phyloP scores from a whole-genome alignment of 1,284 basidiomycete genomes.

The Pseudozyma pruni region DNA sequence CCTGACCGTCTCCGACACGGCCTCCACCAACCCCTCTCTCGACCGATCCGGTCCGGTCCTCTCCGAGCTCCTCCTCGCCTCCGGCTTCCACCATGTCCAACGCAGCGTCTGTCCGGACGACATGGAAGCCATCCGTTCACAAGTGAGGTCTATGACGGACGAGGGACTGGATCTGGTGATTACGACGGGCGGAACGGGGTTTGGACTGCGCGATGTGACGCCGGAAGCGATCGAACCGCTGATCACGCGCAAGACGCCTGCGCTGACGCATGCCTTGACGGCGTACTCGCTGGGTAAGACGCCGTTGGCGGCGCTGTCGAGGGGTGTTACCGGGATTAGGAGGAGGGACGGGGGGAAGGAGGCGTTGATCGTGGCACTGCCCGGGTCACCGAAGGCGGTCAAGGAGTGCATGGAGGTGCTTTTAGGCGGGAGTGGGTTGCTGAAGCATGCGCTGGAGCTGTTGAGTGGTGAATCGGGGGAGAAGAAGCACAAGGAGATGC shows the following conservation, averaged over 20 bases:
- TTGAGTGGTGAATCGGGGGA: conserved; percentile 77
- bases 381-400: conserved; percentile 85
- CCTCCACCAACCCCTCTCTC: conserved; percentile 18
- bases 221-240: conserved; percentile 81
- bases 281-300: conserved; percentile 78
- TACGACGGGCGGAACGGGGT: conserved; percentile 87
- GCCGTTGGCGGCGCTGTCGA: conserved; percentile 81
- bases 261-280: conserved; percentile 81
- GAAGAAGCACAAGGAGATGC: conserved; percentile 71
- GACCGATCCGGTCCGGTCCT: conserved; percentile 56
- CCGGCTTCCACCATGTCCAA: conserved; percentile 15
- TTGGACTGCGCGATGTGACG: conserved; percentile 80
- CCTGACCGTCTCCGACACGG: conserved; percentile 54
- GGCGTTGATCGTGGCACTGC: conserved; percentile 80
- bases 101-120: conserved; percentile 45
- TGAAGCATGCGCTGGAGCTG: conserved; percentile 80
- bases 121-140: background rate
- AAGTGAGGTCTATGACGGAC: conserved; percentile 6
- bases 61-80: conserved; percentile 1
- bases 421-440: conserved; percentile 71
- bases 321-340: conserved; percentile 79
- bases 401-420: conserved; percentile 79
- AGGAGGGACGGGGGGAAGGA: conserved; percentile 53
- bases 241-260: conserved; percentile 79
- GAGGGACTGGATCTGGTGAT: conserved; percentile 68